Conservation (phyloP, 345 rosid genomes). For the Acer yangbiense region DNA sequence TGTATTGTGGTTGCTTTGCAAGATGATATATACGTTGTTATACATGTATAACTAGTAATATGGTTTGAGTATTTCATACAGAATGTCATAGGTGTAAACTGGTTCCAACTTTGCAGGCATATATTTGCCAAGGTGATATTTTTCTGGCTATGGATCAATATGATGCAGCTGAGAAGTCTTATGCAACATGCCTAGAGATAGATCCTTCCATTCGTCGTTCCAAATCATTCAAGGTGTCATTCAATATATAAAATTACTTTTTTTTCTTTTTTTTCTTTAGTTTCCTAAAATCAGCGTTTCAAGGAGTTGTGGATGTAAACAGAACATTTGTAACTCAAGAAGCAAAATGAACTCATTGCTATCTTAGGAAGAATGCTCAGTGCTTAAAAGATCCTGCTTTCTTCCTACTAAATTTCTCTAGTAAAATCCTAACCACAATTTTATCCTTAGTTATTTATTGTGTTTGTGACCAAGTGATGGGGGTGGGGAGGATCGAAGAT, state of each 20-base stretch:
- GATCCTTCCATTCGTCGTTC: constrained; percentile 77
- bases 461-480: background rate
- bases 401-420: background rate
- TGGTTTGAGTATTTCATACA: background rate
- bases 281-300: background rate
- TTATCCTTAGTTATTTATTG: background rate
- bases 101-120: constrained; percentile 41
- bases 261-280: background rate
- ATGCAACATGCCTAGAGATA: constrained; percentile 54
- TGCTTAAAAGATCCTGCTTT: background rate
- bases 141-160: constrained; percentile 62
- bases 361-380: background rate
- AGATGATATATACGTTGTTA: background rate
- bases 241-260: background rate
- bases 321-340: background rate
- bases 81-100: constrained; percentile 5
- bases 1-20: background rate
- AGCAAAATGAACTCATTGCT: background rate
- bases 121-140: constrained; percentile 82
- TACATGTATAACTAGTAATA: background rate
- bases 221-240: constrained; percentile 70
- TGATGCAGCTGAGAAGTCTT: constrained; percentile 69
- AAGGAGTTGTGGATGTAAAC: background rate
- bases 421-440: background rate
- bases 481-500: background rate